Base-by-base conservation (phyloP, 2,329 filamentous ascomycete genomes). In the Fusarium continuum region DNA sequence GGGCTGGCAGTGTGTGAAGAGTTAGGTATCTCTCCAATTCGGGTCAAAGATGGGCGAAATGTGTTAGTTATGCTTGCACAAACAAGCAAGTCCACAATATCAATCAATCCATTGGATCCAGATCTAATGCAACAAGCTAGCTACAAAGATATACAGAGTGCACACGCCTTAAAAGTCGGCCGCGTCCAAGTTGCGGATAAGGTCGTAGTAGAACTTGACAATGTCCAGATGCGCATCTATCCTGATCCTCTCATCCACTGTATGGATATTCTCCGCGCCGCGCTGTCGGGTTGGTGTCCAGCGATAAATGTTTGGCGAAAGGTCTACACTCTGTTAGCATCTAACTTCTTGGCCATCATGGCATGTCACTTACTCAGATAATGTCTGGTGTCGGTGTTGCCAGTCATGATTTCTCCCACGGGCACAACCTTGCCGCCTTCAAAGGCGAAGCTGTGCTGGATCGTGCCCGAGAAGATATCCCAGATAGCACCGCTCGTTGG, bases 361-460 rank as follows among this genome's bases (percentile, higher is more conserved):
- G n/a, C n/a, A n/a, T n/a, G n/a, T n/a, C n/a, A 67, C 72, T 72
- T 64, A 74, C 77, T 74, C 17, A 77, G 69, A 41, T 79, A 80
- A 54, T 79, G 78, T n/a, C 75, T 68, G 1, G 77, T 79, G 28
- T 80, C 78, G 0, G 78, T 80, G 59, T 80, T 80, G 6, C 77
- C 78, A 5, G 73, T 78, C 78, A 80, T 80, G 51, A 76, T 75
- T 49, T 75, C 71, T 0, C 80, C 80, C 0, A 83, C 83, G 0
- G 85, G 80, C 0, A 88, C 81, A 4, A 88, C 76, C 3, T 83
- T 74, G 3, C 81, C 77, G 4, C 79, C 75, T 1, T 82, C 79
- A 34, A 82, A 82, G 2, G 84, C 70, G 49, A 75, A 73, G 1
- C 67, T 26, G 74, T 83, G 54, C 77, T 79, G 50, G 73, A 77